Conservation (phyloP, 257 asterid genomes). For the Linderniella brevidens region DNA sequence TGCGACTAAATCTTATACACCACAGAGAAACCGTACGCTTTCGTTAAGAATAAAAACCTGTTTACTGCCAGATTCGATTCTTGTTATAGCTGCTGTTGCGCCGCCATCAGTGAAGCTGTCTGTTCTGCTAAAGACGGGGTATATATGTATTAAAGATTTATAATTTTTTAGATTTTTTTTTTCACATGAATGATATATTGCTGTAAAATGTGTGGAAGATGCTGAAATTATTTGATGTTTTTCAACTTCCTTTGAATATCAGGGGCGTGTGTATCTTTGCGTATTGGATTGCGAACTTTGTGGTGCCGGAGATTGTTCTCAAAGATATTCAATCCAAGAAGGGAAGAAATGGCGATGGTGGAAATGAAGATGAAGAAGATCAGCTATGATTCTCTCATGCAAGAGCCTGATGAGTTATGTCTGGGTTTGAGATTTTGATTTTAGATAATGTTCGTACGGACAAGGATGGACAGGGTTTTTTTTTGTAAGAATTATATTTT, state of each 20-base stretch:
- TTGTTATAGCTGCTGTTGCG: slow-evolving; percentile 14
- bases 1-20: too few species aligned
- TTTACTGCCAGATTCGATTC: not conserved
- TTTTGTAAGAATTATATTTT: too few species aligned
- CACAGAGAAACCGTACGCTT: too few species aligned
- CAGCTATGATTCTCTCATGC: too few species aligned
- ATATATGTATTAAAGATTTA: slow-evolving; percentile 1
- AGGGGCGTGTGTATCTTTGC: slow-evolving; percentile 31
- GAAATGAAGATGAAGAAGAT: slow-evolving; percentile 10
- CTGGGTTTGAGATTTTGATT: too few species aligned
- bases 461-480: too few species aligned
- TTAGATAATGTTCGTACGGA: too few species aligned
- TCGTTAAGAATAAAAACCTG: too few species aligned
- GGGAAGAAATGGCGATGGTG: slow-evolving; percentile 10
- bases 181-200: not conserved
- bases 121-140: slow-evolving; percentile 35
- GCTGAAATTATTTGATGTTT: not conserved
- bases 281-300: slow-evolving; percentile 46
- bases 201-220: not conserved
- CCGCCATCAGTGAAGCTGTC: slow-evolving; percentile 23
- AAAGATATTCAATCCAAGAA: slow-evolving; percentile 21
- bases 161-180: too few species aligned
- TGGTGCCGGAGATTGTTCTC: slow-evolving; percentile 26
- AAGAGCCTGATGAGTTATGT: too few species aligned
- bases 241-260: slow-evolving; percentile 8